Evolutionary conservation across 1,284 basidiomycete species (phyloP).

Genomic region (Boletus holoroseus): DNA sequence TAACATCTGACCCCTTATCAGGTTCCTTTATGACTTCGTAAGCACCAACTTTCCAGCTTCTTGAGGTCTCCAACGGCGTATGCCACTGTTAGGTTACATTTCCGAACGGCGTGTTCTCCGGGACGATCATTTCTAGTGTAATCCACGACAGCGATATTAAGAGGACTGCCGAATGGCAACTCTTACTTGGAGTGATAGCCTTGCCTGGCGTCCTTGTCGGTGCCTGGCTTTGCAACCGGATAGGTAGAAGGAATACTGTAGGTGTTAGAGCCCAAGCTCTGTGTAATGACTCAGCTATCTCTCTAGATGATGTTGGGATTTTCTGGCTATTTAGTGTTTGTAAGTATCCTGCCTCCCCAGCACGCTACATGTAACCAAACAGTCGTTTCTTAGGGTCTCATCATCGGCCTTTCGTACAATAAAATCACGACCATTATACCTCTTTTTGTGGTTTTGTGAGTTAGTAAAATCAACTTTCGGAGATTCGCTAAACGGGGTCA

Average conservation of each 20-base stretch:
- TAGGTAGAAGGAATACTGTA: constrained; percentile 62
- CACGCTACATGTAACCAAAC: neutral
- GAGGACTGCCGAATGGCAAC: constrained; percentile 64
- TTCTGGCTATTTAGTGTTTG: constrained; percentile 68
- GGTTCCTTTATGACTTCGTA: constrained; percentile 75
- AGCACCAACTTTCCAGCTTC: constrained; percentile 12
- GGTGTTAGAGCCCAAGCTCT: constrained; percentile 14
- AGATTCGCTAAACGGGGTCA: constrained; percentile 7
- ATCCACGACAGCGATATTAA: constrained; percentile 52
- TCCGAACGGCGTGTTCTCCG: constrained; percentile 67
- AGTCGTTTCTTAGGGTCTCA: constrained; percentile 40
- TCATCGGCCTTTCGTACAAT: constrained; percentile 64
- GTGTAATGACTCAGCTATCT: constrained; percentile 1
- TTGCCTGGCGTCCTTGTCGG: constrained; percentile 62
- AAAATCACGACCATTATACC: constrained; percentile 62
- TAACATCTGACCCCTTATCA: constrained; percentile 24
- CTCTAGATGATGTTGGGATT: constrained; percentile 69
- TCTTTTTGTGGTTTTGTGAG: constrained; percentile 63
- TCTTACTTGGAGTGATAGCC: constrained; percentile 62
- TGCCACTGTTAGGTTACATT: constrained; percentile 49
- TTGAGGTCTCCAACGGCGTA: neutral
- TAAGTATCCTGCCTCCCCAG: constrained; percentile 20
- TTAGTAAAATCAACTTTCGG: constrained; percentile 2
- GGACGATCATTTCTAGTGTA: constrained; percentile 59
- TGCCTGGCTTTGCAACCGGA: constrained; percentile 55